Evolutionary conservation across 805 yeast species (phyloP).

Genomic region (Candida chilensis): DNA sequence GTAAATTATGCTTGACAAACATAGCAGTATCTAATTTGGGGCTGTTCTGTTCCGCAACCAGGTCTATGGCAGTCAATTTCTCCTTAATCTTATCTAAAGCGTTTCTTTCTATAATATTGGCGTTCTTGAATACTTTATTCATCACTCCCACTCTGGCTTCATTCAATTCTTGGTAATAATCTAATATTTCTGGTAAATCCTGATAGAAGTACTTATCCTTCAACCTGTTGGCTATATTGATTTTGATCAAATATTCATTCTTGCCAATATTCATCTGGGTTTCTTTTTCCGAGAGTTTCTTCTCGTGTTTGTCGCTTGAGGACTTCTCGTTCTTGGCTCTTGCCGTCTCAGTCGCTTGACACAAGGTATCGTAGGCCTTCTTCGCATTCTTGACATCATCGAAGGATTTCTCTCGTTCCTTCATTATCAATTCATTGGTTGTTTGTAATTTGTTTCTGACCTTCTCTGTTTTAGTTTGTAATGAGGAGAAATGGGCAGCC

Average conservation of each 20-base stretch:
- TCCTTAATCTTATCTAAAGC: slow-evolving; percentile 35
- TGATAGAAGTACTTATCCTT: slow-evolving; percentile 91
- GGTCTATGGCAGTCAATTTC: slow-evolving; percentile 40
- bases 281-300: slow-evolving; percentile 53
- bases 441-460: slow-evolving; percentile 46
- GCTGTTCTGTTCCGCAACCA: slow-evolving; percentile 56
- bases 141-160: slow-evolving; percentile 67
- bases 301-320: slow-evolving; percentile 36
- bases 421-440: slow-evolving; percentile 49
- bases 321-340: slow-evolving; percentile 65
- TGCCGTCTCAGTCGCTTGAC: slow-evolving; percentile 72
- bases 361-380: slow-evolving; percentile 69
- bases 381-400: slow-evolving; percentile 58
- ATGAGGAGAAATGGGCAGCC: slow-evolving; percentile 47
- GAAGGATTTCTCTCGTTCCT: slow-evolving; percentile 37
- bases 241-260: slow-evolving; percentile 71
- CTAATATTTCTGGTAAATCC: slow-evolving; percentile 86
- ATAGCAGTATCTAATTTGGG: slow-evolving; percentile 76
- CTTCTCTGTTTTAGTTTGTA: slow-evolving; percentile 43
- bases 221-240: slow-evolving; percentile 79
- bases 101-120: slow-evolving; percentile 49
- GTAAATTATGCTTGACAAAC: slow-evolving; percentile 83
- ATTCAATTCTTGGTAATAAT: slow-evolving; percentile 74
- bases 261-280: slow-evolving; percentile 83
- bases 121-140: slow-evolving; percentile 59